A percentile compares a stretch with the other conserved stretches of the same genome.
These are phyloP conservation scores for Termitomyces sp. DNA, from an alignment of 1,284 basidiomycete genomes.

Conservation along the genomic window DNA sequence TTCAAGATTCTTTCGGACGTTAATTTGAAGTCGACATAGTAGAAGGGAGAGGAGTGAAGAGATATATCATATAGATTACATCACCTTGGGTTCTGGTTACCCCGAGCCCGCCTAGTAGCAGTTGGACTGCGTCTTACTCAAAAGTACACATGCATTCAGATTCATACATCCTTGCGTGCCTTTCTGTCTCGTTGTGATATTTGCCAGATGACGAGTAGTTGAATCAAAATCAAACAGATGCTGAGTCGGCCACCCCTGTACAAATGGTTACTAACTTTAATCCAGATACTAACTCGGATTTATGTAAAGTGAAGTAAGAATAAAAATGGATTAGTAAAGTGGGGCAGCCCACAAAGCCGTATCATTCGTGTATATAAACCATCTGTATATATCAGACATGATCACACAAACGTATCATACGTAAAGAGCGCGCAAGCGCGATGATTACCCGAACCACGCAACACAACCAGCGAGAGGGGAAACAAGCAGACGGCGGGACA, in stretches of 20 bases:
- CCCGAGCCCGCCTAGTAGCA: slow-evolving; percentile 7
- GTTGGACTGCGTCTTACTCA: background rate
- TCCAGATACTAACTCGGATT: too few species aligned
- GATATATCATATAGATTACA: slow-evolving; percentile 13
- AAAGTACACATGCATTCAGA: slow-evolving; percentile 2
- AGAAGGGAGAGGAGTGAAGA: slow-evolving; percentile 16
- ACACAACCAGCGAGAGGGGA: slow-evolving; percentile 15
- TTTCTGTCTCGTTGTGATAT: background rate
- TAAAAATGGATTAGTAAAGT: background rate
- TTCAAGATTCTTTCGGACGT: slow-evolving; percentile 85
- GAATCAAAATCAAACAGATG: background rate
- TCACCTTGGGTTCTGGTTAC: slow-evolving; percentile 7
- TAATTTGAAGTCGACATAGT: slow-evolving; percentile 63
- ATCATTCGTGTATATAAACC: slow-evolving; percentile 18
- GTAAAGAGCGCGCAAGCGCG: slow-evolving; percentile 15
- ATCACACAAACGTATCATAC: background rate
- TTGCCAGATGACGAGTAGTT: background rate
- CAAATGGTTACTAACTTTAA: background rate
- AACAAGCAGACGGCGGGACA: slow-evolving; percentile 6
- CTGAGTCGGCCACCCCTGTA: background rate
- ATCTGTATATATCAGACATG: slow-evolving; percentile 7
- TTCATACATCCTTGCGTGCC: background rate
- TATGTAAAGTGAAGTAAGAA: too few species aligned
- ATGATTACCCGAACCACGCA: slow-evolving; percentile 19
- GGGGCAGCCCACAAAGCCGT: slow-evolving; percentile 17